A percentile compares a stretch with the other conserved stretches of the same genome.
Evolutionary conservation across 129 eudicot genomes (phyloP).

Genomic region (Artemisia annua): DNA sequence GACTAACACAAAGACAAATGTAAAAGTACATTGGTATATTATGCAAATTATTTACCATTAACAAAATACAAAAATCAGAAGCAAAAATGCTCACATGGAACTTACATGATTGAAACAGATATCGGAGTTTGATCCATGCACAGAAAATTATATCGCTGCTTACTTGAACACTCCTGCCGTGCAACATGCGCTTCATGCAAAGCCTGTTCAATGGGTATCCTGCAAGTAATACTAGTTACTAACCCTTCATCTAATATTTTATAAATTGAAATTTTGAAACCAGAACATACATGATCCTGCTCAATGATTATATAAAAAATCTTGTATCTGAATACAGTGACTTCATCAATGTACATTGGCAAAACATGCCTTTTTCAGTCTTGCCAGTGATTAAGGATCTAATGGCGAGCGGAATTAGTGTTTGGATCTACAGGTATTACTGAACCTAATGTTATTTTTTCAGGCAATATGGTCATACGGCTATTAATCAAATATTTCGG

Average conservation of each 20-base stretch:
- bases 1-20: too few species aligned
- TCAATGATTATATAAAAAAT: background rate
- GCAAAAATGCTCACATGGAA: background rate
- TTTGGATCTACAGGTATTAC: slow-evolving; percentile 64
- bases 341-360: slow-evolving; percentile 17
- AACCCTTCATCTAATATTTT: slow-evolving; percentile 10
- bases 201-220: slow-evolving; percentile 45
- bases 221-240: slow-evolving; percentile 50
- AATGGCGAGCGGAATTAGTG: slow-evolving; percentile 56
- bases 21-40: too few species aligned
- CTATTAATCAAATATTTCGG: background rate
- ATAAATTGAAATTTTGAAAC: background rate
- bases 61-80: too few species aligned
- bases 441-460: background rate
- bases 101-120: slow-evolving; percentile 33
- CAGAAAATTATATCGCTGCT: slow-evolving; percentile 35
- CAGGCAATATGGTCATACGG: background rate
- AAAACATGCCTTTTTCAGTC: slow-evolving; percentile 49
- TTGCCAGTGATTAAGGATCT: slow-evolving; percentile 52
- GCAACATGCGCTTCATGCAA: slow-evolving; percentile 66
- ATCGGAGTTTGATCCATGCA: slow-evolving; percentile 67
- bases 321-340: slow-evolving; percentile 21
- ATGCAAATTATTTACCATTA: too few species aligned
- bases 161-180: slow-evolving; percentile 64
- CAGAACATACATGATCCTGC: background rate